Evolutionary conservation across 345 rosid genomes (phyloP).

Genomic region (Hibiscus mutabilis): DNA sequence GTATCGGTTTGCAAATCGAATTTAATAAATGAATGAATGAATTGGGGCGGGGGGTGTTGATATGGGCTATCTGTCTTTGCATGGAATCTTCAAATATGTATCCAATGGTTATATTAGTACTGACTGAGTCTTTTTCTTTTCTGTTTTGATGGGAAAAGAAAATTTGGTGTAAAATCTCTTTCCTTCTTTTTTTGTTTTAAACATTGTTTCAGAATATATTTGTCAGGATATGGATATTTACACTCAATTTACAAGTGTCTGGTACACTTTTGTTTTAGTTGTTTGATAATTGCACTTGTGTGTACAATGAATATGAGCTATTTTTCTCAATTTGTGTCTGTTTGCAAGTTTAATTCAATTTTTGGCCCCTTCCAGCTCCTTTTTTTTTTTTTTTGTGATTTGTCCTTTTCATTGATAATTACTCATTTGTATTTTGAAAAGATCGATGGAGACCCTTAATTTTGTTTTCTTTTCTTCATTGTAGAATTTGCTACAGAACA

Average conservation of each 20-base stretch:
- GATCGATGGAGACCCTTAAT: neutral
- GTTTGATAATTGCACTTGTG: neutral
- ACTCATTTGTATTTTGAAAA: neutral
- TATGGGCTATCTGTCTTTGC: too few species aligned
- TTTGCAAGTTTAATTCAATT: neutral
- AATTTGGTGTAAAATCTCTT: too few species aligned
- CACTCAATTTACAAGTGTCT: neutral
- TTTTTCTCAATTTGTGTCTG: neutral
- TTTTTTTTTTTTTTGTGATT: neutral
- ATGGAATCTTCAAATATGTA: too few species aligned
- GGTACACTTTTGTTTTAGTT: neutral
- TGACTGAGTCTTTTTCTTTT: too few species aligned
- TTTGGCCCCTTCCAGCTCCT: neutral
- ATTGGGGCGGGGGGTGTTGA: too few species aligned
- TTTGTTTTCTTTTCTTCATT: neutral
- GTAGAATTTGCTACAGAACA: slow-evolving; percentile 75
- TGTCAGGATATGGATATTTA: neutral
- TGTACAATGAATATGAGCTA: neutral
- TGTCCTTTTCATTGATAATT: neutral
- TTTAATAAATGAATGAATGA: too few species aligned
- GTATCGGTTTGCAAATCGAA: too few species aligned
- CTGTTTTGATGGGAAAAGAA: too few species aligned
- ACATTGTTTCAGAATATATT: neutral
- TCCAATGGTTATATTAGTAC: too few species aligned
- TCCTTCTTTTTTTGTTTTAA: too few species aligned